Percentiles rank a stretch among this genome's conserved stretches.
Evolutionary conservation across 495 filamentous ascomycete species (phyloP).

Genomic region (Amphirosellinia nigrospora): DNA sequence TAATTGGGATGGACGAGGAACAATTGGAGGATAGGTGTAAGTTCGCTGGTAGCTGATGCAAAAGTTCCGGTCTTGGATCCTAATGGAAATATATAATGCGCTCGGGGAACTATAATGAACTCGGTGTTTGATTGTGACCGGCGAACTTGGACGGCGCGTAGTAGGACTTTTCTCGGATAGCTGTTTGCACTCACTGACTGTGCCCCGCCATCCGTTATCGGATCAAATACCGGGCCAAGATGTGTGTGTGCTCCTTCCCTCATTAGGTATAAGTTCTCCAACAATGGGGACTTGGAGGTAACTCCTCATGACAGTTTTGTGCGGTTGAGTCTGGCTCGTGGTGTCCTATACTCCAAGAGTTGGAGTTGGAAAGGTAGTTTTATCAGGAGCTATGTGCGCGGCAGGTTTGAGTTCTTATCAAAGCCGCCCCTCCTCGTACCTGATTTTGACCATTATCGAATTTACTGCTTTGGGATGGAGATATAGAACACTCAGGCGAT

Average conservation of each 20-base stretch:
- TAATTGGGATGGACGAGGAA: neutral
- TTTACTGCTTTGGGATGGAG: neutral
- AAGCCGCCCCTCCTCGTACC: neutral
- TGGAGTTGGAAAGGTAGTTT: neutral
- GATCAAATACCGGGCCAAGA: slow-evolving; percentile 33
- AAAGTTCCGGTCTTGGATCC: no score
- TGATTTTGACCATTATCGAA: no score
- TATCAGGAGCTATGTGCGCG: neutral
- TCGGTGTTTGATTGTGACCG: neutral
- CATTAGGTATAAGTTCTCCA: neutral
- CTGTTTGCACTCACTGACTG: slow-evolving; percentile 15
- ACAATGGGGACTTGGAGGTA: neutral
- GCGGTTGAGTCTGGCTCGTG: neutral
- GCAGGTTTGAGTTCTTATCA: neutral
- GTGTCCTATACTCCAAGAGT: neutral
- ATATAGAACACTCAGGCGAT: neutral
- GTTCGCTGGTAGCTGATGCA: neutral
- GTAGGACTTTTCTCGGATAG: slow-evolving; percentile 12
- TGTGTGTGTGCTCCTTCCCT: slow-evolving; percentile 19
- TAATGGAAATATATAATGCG: neutral
- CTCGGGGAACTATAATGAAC: neutral
- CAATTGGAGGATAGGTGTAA: neutral
- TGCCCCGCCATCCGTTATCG: slow-evolving; percentile 43
- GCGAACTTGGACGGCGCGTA: slow-evolving; percentile 14
- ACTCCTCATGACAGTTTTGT: neutral